Conservation (phyloP, 441 rosid species). For the Oxalis stricta region DNA sequence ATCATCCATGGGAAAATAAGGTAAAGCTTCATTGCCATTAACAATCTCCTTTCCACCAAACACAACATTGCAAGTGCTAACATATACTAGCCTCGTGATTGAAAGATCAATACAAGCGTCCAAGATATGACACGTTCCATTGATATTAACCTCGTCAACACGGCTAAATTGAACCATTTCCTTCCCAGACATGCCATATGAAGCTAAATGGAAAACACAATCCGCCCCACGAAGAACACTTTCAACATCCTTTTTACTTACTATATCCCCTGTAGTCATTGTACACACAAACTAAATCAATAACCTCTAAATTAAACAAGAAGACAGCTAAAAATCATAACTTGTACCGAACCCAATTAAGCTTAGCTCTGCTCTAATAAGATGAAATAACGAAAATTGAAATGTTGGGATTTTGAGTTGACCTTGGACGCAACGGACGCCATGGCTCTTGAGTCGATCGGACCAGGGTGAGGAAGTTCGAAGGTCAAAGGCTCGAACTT, state of each 20-base stretch:
- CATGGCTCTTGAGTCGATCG: slow-evolving; percentile 23
- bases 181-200: slow-evolving; percentile 88
- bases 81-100: slow-evolving; percentile 62
- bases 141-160: slow-evolving; percentile 65
- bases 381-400: too few relatives aligned
- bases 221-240: slow-evolving; percentile 51
- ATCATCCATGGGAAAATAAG: slow-evolving; percentile 67
- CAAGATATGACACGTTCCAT: slow-evolving; percentile 68
- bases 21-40: slow-evolving; percentile 64
- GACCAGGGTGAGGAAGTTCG: slow-evolving; percentile 54
- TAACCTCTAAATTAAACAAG: too few relatives aligned
- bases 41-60: slow-evolving; percentile 81
- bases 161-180: slow-evolving; percentile 82
- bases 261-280: slow-evolving; percentile 43
- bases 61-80: slow-evolving; percentile 83
- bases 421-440: slow-evolving; percentile 59
- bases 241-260: slow-evolving; percentile 42
- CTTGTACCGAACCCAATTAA: neutral
- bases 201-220: slow-evolving; percentile 89
- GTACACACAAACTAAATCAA: too few relatives aligned
- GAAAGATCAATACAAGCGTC: slow-evolving; percentile 54
- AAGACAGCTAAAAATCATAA: too few relatives aligned
- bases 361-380: neutral
- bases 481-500: slow-evolving; percentile 66
- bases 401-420: too few relatives aligned